Evolutionary conservation across 352 stramenopile genomes (phyloP).

Genomic region (Pythium graminicola): DNA sequence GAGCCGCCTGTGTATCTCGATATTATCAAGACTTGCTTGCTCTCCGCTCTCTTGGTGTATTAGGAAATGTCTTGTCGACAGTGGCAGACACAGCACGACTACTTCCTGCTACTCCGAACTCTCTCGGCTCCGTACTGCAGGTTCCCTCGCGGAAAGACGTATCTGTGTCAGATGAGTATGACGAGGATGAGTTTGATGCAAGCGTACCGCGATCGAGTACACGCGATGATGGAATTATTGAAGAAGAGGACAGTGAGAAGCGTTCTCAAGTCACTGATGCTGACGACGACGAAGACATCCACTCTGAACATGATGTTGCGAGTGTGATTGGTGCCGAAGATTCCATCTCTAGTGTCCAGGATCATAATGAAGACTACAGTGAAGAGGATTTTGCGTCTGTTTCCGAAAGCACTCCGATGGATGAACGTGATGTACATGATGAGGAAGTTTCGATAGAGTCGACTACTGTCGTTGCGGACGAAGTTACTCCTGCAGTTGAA

Average conservation of each 20-base stretch:
- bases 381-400: conserved; percentile 41
- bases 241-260: not conserved
- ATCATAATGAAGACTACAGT: conserved; percentile 8
- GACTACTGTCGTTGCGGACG: not conserved
- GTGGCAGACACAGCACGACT: not conserved
- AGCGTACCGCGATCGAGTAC: conserved; percentile 6
- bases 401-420: conserved; percentile 11
- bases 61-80: not conserved
- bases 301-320: not conserved
- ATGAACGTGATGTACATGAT: conserved; percentile 1
- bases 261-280: not conserved
- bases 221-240: not conserved
- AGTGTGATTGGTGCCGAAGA: not conserved
- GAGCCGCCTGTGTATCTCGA: conserved; percentile 39
- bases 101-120: not conserved
- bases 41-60: conserved; percentile 33
- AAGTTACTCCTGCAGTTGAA: not conserved
- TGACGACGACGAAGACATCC: conserved; percentile 4
- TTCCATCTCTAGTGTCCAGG: not conserved
- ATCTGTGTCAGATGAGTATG: conserved; percentile 9
- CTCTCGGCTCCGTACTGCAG: not conserved
- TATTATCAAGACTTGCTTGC: conserved; percentile 63
- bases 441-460: conserved; percentile 6
- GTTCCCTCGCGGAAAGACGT: not conserved
- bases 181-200: conserved; percentile 32